Evolutionary conservation across 2,329 filamentous ascomycete genomes (phyloP).

Genomic region (Aspergillus pseudotamarii): DNA sequence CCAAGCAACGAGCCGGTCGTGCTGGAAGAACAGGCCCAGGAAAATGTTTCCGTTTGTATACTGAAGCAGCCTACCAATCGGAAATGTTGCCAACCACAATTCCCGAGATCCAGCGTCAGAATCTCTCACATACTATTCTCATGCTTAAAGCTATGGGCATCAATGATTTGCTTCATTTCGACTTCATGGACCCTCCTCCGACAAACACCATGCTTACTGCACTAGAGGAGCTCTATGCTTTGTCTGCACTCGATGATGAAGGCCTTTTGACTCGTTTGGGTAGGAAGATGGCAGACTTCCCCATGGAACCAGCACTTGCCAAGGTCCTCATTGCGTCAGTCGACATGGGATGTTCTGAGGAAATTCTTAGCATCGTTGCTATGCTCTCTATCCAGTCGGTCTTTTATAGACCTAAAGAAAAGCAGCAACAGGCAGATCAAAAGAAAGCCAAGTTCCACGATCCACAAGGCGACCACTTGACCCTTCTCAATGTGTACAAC

Average conservation of each 20-base stretch:
- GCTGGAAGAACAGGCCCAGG: conserved; percentile 93
- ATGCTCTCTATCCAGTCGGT: conserved; percentile 87
- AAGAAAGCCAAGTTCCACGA: conserved; percentile 99
- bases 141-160: conserved; percentile 99
- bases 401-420: conserved; percentile 96
- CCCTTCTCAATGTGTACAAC: conserved; percentile 94
- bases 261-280: conserved; percentile 88
- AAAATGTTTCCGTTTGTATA: conserved; percentile 94
- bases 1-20: conserved; percentile 88
- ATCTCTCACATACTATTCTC: conserved; percentile 87
- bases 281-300: conserved; percentile 97
- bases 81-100: conserved; percentile 97
- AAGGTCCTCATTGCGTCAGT: conserved; percentile 89
- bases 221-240: conserved; percentile 88
- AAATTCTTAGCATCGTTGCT: conserved; percentile 90
- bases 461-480: conserved; percentile 89
- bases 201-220: conserved; percentile 98
- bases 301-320: conserved; percentile 90
- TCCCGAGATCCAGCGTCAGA: conserved; percentile 94
- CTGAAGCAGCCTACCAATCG: conserved; percentile 90
- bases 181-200: conserved; percentile 98
- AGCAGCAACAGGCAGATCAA: conserved; percentile 92
- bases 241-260: conserved; percentile 92
- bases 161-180: conserved; percentile 94
- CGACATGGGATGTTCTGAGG: conserved; percentile 86